Conservation (phyloP, 495 filamentous ascomycete genomes). For the Talaromyces adpressus region DNA sequence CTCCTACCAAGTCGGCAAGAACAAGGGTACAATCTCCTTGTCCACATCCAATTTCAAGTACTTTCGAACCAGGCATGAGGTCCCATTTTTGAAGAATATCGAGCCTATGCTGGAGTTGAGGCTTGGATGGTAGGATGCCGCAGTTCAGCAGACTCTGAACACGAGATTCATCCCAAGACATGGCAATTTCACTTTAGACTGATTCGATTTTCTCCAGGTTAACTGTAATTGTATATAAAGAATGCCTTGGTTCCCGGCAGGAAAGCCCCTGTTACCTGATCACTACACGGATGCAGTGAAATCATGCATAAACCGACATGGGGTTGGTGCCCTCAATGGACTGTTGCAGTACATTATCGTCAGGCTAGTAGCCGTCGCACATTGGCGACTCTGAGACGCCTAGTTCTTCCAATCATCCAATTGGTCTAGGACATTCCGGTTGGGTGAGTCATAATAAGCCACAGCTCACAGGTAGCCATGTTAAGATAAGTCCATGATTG, state of each 20-base stretch:
- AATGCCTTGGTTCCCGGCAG: too few species aligned
- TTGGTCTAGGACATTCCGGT: too few species aligned
- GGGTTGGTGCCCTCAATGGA: too few species aligned
- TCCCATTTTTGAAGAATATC: slow-evolving; percentile 29
- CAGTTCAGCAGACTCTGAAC: not conserved
- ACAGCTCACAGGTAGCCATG: too few species aligned
- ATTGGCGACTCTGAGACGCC: too few species aligned
- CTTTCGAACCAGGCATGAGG: slow-evolving; percentile 26
- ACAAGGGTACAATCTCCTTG: slow-evolving; percentile 44
- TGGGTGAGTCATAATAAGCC: too few species aligned
- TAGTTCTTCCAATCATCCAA: too few species aligned
- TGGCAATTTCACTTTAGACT: not conserved
- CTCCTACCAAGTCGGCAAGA: slow-evolving; percentile 38
- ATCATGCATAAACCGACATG: not conserved
- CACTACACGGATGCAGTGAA: not conserved
- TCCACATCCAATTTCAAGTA: slow-evolving; percentile 50
- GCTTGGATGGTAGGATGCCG: not conserved
- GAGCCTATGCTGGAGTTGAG: slow-evolving; percentile 39
- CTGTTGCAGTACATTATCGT: too few species aligned
- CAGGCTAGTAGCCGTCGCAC: too few species aligned
- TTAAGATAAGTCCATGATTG: too few species aligned
- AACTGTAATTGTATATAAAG: not conserved
- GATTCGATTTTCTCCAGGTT: not conserved
- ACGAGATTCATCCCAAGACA: not conserved
- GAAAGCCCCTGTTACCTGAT: not conserved